Evolutionary conservation across 495 filamentous ascomycete genomes (phyloP), one percentile per base, ranked within the genome.

Genomic region (Trichoderma gamsii): DNA sequence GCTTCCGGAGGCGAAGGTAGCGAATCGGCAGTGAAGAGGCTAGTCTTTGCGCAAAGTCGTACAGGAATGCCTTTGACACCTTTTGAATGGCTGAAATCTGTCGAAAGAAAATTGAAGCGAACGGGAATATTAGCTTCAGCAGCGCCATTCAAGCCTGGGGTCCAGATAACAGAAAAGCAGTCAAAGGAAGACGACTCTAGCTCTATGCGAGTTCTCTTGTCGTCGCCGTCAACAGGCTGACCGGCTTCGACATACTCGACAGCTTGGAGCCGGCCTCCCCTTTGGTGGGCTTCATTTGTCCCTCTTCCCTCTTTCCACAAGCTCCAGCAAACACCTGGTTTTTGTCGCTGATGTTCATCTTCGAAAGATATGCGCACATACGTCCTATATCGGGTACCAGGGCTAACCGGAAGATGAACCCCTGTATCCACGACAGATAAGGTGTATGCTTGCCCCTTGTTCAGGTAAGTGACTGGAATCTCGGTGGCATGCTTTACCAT

Each of bases 51-150:
- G 74, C 94, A 98, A 5, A 99, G 83, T 52, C 95, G 79, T 15
- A 99, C 93, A 0, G 94, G 92, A 67, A 97, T 96, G 21, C 95
- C 95, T 76, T 97, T 98, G 38, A 99, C 94, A 38, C 95, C 95
- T 71, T 99, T 98, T 8, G 95, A 97, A 72, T 97, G 93, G 74
- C 93, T 98, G 75, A 98, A 99, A 74, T 99, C 95, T 15, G 94
- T 99, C 0, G 95, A 99, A 0, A 98, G 84, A 73, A 99, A 99
- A 76, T 99, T 97, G 83, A 97, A 99, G 61, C 93, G 91, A 18
- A 98, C 90, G 16, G 92, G 87, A 43, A 99, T 85, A 32, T 84
- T 88, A 77, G 91, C 95, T 66, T 96, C 89, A 9, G 89, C 80
- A 2, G 78, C 71, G 0, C 84, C 85, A 66, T 84, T 85, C 29